Evolutionary conservation across 805 yeast species (phyloP).

Genomic region (Lipomyces sp.): DNA sequence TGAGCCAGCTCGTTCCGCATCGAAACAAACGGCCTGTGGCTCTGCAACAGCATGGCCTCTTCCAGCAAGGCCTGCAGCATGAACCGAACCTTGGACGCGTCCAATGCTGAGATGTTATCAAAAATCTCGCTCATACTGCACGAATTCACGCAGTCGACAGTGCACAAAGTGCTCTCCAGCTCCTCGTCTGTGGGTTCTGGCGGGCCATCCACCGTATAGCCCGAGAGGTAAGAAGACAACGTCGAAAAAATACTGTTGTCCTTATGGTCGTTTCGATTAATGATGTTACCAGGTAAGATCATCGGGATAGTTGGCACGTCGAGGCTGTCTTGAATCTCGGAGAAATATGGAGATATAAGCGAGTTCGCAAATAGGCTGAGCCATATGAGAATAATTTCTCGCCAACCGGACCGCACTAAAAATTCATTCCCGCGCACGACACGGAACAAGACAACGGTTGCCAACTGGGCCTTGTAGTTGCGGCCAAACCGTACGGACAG

Average conservation of each 20-base stretch:
- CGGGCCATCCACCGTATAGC: conserved; percentile 70
- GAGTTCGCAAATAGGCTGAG: conserved; percentile 69
- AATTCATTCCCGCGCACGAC: conserved; percentile 58
- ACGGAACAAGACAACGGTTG: conserved; percentile 80
- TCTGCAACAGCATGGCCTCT: conserved; percentile 21
- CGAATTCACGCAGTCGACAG: conserved; percentile 77
- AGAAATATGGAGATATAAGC: conserved; percentile 46
- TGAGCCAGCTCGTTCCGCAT: conserved; percentile 8
- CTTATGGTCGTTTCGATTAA: conserved; percentile 58
- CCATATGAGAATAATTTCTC: conserved; percentile 54
- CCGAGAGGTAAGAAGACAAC: conserved; percentile 85
- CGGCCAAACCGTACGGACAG: conserved; percentile 79
- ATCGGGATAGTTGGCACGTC: conserved; percentile 53
- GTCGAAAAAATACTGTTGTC: conserved; percentile 83
- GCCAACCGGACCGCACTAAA: conserved; percentile 57
- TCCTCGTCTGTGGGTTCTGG: conserved; percentile 94
- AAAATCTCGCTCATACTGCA: conserved; percentile 60
- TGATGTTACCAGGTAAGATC: conserved; percentile 63
- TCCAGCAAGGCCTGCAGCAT: conserved; percentile 20
- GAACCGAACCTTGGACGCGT: conserved; percentile 20
- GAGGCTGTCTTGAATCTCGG: conserved; percentile 58
- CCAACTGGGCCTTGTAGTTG: conserved; percentile 87
- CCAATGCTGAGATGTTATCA: conserved; percentile 45
- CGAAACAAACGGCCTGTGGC: conserved; percentile 9
- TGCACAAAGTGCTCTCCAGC: conserved; percentile 76